phyloP scores from a whole-genome alignment of 495 filamentous ascomycete genomes.

The Entonaema liquescens region DNA sequence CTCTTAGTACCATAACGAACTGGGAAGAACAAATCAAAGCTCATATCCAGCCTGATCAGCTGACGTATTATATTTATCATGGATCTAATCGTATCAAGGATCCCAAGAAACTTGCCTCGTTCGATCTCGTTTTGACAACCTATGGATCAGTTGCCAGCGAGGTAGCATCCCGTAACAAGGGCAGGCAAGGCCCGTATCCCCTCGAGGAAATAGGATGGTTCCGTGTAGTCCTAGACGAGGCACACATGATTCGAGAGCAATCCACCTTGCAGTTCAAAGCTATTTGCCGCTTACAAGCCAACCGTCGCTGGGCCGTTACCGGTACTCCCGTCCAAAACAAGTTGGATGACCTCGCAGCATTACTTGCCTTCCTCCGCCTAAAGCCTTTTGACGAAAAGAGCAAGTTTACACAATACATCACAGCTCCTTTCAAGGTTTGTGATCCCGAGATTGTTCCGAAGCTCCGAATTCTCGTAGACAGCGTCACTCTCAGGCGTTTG shows the following conservation, averaged over 20 bases:
- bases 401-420: slow-evolving; percentile 79
- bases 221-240: slow-evolving; percentile 94
- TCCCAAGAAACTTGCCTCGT: slow-evolving; percentile 70
- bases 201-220: slow-evolving; percentile 87
- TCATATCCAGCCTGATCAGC: slow-evolving; percentile 69
- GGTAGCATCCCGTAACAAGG: slow-evolving; percentile 65
- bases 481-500: slow-evolving; percentile 87
- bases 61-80: slow-evolving; percentile 84
- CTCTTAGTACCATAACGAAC: slow-evolving; percentile 87
- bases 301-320: slow-evolving; percentile 93
- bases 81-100: slow-evolving; percentile 76
- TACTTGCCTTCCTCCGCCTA: slow-evolving; percentile 89
- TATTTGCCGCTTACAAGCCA: slow-evolving; percentile 80
- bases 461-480: slow-evolving; percentile 89
- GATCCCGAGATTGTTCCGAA: slow-evolving; percentile 84
- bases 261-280: slow-evolving; percentile 80
- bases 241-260: slow-evolving; percentile 90
- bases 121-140: slow-evolving; percentile 89
- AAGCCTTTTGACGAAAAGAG: slow-evolving; percentile 83
- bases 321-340: slow-evolving; percentile 93
- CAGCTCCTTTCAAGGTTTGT: slow-evolving; percentile 80
- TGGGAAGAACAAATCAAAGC: slow-evolving; percentile 90
- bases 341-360: slow-evolving; percentile 85
- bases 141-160: slow-evolving; percentile 90
- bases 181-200: slow-evolving; percentile 68